Evolutionary conservation across 371 early-diverging fungal species (phyloP).

Genomic region (Racocetra persica): DNA sequence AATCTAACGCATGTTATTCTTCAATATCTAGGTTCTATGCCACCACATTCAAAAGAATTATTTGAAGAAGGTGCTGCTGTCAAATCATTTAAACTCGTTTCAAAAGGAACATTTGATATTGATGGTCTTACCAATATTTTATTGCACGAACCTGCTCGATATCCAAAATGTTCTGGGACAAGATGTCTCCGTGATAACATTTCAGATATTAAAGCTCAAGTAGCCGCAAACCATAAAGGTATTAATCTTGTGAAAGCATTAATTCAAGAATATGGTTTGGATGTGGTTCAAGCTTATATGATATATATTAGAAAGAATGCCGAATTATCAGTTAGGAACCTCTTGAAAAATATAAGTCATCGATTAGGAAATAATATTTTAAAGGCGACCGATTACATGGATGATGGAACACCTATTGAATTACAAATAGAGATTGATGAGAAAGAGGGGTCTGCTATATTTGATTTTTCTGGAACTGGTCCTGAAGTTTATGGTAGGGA

Average conservation of each 20-base stretch:
- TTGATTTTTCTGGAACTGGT: constrained; percentile 94
- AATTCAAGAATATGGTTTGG: constrained; percentile 83
- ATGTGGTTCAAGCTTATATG: constrained; percentile 96
- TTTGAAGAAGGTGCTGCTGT: constrained; percentile 95
- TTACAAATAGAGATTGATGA: constrained; percentile 78
- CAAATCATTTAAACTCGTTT: constrained; percentile 88
- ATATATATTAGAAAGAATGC: constrained; percentile 85
- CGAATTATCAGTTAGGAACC: constrained; percentile 80
- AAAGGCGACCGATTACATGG: constrained; percentile 85
- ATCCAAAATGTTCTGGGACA: constrained; percentile 89
- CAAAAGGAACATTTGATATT: constrained; percentile 79
- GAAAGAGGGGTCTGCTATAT: constrained; percentile 77
- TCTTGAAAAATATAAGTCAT: constrained; percentile 69
- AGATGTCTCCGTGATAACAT: constrained; percentile 87
- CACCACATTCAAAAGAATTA: constrained; percentile 85
- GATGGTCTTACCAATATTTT: constrained; percentile 76
- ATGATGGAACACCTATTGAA: constrained; percentile 90
- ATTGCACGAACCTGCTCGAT: constrained; percentile 81
- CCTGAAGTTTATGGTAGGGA: constrained; percentile 79
- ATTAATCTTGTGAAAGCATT: constrained; percentile 82
- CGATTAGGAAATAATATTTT: constrained; percentile 60
- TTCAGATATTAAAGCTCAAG: constrained; percentile 93
- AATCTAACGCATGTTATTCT: background rate
- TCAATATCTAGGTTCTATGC: constrained; percentile 65
- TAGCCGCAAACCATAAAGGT: constrained; percentile 96